Evolutionary conservation across 2,329 filamentous ascomycete species (phyloP).

Genomic region (Xylariaceae sp.): DNA sequence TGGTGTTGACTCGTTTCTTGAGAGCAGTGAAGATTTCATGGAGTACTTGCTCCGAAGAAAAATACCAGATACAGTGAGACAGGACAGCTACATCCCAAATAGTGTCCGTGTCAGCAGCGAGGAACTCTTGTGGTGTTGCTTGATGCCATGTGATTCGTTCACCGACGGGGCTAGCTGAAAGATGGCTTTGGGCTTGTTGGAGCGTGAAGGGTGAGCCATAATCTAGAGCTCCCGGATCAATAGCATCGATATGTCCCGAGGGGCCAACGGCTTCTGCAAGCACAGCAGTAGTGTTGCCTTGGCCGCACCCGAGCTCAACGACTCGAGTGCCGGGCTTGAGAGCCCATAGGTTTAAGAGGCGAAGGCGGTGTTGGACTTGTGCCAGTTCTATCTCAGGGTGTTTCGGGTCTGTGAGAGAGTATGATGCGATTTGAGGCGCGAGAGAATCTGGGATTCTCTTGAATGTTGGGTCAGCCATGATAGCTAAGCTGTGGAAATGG

Average conservation of each 20-base stretch:
- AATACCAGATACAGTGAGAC: constrained; percentile 54
- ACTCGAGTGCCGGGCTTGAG: constrained; percentile 41
- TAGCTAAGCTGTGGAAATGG: neutral
- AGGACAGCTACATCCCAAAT: constrained; percentile 47
- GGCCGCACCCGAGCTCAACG: constrained; percentile 59
- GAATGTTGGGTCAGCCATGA: neutral
- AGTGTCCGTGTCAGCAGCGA: constrained; percentile 20
- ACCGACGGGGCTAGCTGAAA: constrained; percentile 41
- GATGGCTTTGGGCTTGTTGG: constrained; percentile 45
- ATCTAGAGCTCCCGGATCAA: constrained; percentile 50
- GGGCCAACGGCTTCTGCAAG: constrained; percentile 48
- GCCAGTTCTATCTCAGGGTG: constrained; percentile 17
- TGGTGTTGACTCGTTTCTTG: constrained; percentile 30
- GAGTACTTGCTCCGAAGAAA: constrained; percentile 38
- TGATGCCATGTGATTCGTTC: constrained; percentile 43
- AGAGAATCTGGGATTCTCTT: neutral
- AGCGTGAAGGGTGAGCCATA: constrained; percentile 51
- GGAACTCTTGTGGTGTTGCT: constrained; percentile 35
- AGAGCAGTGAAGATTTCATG: constrained; percentile 36
- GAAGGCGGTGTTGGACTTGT: constrained; percentile 37
- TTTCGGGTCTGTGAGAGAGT: constrained; percentile 7
- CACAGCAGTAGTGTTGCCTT: constrained; percentile 55
- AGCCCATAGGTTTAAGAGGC: constrained; percentile 35
- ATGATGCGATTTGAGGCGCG: constrained; percentile 7
- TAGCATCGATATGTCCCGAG: constrained; percentile 45